A percentile compares a stretch with the other conserved stretches of the same genome.
Evolutionary conservation across 768 basidiomycete genomes (phyloP).

Genomic region (Symmetrospora coprosmae): DNA sequence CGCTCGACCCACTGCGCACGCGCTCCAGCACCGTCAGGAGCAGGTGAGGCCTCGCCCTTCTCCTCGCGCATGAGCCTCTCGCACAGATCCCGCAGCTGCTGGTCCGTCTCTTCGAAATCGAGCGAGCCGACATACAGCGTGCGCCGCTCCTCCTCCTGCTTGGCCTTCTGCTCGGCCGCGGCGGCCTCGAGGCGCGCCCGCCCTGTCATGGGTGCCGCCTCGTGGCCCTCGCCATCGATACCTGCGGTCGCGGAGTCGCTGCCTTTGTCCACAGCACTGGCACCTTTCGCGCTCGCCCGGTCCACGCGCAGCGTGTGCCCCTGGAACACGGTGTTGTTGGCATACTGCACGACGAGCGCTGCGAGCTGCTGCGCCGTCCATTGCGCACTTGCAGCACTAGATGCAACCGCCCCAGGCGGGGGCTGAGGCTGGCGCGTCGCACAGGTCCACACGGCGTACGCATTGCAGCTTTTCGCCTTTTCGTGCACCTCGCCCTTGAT

Average conservation of each 20-base stretch:
- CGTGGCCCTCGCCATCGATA: too few relatives aligned
- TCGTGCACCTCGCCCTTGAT: constrained; percentile 84
- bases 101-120: constrained; percentile 80
- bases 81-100: constrained; percentile 60
- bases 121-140: constrained; percentile 84
- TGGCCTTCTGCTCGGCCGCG: constrained; percentile 31
- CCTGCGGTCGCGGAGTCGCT: too few relatives aligned
- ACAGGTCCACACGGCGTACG: constrained; percentile 85
- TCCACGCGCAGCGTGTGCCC: constrained; percentile 70
- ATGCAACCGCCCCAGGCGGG: not conserved
- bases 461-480: constrained; percentile 59
- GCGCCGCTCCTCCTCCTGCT: constrained; percentile 54
- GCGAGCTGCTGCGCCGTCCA: constrained; percentile 32
- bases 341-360: constrained; percentile 43
- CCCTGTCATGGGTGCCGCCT: constrained; percentile 34
- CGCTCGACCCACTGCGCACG: constrained; percentile 28
- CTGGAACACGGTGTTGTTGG: constrained; percentile 60
- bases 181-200: constrained; percentile 36
- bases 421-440: not conserved
- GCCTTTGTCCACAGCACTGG: too few relatives aligned
- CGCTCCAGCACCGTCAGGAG: not conserved
- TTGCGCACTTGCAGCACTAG: not conserved
- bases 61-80: constrained; percentile 41
- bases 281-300: constrained; percentile 41
- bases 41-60: constrained; percentile 22